Evolutionary conservation across 768 basidiomycete species (phyloP).

Genomic region (Termitomyces sp.): DNA sequence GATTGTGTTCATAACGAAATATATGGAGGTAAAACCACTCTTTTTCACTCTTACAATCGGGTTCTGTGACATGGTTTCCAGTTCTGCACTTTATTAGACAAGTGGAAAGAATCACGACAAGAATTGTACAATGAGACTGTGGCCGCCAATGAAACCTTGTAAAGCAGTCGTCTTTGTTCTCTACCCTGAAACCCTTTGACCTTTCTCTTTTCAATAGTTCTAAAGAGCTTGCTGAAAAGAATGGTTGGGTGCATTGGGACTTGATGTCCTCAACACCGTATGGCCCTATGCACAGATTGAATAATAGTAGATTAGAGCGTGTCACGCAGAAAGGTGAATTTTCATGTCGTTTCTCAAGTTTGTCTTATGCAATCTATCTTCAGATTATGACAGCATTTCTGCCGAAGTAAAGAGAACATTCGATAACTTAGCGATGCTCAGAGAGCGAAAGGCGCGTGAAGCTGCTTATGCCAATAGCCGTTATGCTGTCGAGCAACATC

Average conservation of each 20-base stretch:
- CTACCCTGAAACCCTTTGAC: background rate
- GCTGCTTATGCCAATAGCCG: constrained; percentile 26
- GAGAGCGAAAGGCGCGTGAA: constrained; percentile 21
- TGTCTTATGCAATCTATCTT: background rate
- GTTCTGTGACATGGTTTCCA: background rate
- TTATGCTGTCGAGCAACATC: constrained; percentile 38
- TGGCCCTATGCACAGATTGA: constrained; percentile 34
- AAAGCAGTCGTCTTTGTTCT: constrained; percentile 1
- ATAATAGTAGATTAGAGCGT: constrained; percentile 37
- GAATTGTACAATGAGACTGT: background rate
- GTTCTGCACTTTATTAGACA: constrained; percentile 14
- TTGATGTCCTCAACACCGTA: constrained; percentile 41
- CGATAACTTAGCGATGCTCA: constrained; percentile 23
- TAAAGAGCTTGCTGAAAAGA: constrained; percentile 26
- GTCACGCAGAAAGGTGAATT: constrained; percentile 36
- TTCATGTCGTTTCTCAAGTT: background rate
- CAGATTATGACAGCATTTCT: constrained; percentile 32
- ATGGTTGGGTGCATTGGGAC: constrained; percentile 45
- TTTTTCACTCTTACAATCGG: background rate
- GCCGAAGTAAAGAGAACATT: constrained; percentile 26
- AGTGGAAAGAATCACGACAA: constrained; percentile 14
- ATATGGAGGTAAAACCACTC: constrained; percentile 13
- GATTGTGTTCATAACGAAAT: constrained; percentile 8
- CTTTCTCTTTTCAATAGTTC: constrained; percentile 28
- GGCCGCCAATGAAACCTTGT: constrained; percentile 21